Evolutionary conservation across 2,329 filamentous ascomycete species (phyloP).

Genomic region (Knufia petricola): DNA sequence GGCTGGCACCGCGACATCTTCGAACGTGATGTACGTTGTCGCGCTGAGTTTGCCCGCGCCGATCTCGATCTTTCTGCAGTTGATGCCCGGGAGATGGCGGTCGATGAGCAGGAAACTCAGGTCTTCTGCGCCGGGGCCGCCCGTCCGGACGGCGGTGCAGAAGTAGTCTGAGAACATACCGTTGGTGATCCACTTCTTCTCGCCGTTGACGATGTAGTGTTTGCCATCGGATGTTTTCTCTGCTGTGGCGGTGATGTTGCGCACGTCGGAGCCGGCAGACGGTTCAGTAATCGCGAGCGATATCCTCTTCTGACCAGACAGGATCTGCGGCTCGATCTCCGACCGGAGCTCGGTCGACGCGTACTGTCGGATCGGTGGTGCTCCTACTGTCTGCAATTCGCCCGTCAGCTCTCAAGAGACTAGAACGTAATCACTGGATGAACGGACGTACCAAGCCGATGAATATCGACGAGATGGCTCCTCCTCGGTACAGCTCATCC

Average conservation of each 20-base stretch:
- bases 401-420: slow-evolving; percentile 22
- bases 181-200: slow-evolving; percentile 99
- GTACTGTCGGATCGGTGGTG: slow-evolving; percentile 26
- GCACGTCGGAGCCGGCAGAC: slow-evolving; percentile 52
- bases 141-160: slow-evolving; percentile 81
- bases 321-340: slow-evolving; percentile 49
- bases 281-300: slow-evolving; percentile 50
- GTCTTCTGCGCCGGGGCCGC: slow-evolving; percentile 63
- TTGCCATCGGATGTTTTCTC: slow-evolving; percentile 34
- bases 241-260: slow-evolving; percentile 53
- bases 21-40: slow-evolving; percentile 55
- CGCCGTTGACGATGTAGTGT: slow-evolving; percentile 59
- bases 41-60: slow-evolving; percentile 88
- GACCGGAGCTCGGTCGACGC: slow-evolving; percentile 26
- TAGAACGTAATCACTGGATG: slow-evolving; percentile 27
- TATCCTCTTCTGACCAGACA: slow-evolving; percentile 48
- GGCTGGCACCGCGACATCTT: slow-evolving; percentile 83
- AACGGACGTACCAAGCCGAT: slow-evolving; percentile 1
- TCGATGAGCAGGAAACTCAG: slow-evolving; percentile 94
- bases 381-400: slow-evolving; percentile 21
- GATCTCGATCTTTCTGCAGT: slow-evolving; percentile 98
- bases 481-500: slow-evolving; percentile 31
- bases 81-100: slow-evolving; percentile 78
- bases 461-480: slow-evolving; percentile 10
- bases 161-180: slow-evolving; percentile 95